These are phyloP conservation scores for Phlyctochytrium arcticum DNA, from an alignment of 192 early-diverging fungal species.

Conservation along the genomic window DNA sequence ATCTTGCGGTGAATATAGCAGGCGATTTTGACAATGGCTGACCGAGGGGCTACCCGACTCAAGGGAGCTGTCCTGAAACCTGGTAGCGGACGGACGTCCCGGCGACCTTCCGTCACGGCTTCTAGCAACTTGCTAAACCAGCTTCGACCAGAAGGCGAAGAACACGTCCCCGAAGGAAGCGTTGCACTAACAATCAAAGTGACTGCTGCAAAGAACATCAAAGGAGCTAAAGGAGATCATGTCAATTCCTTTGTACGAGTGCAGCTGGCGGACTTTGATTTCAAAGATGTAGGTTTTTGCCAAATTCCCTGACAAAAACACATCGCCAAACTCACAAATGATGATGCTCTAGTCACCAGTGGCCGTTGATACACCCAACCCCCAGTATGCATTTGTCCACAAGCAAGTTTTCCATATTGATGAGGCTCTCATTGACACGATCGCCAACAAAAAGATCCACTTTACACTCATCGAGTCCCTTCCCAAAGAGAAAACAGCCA, in stretches of 20 bases:
- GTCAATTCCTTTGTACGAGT: slow-evolving; percentile 50
- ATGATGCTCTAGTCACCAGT: slow-evolving; percentile 37
- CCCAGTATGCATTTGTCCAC: slow-evolving; percentile 45
- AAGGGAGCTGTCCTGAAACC: not conserved
- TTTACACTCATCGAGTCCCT: slow-evolving; percentile 54
- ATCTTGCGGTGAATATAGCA: no score
- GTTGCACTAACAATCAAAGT: slow-evolving; percentile 33
- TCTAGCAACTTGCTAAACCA: not conserved
- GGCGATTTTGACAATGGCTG: not conserved
- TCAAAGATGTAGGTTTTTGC: slow-evolving; percentile 7
- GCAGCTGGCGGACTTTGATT: slow-evolving; percentile 59
- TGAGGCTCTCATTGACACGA: slow-evolving; percentile 53
- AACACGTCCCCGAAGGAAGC: not conserved
- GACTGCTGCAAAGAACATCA: slow-evolving; percentile 36
- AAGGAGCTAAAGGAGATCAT: slow-evolving; percentile 50
- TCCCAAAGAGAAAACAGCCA: slow-evolving; percentile 59
- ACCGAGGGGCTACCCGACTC: not conserved
- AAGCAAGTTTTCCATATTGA: slow-evolving; percentile 50
- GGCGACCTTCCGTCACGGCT: not conserved
- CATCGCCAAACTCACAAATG: not conserved
- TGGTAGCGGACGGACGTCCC: not conserved
- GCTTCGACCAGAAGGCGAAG: not conserved
- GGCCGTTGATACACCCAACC: slow-evolving; percentile 40
- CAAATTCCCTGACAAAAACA: no score
- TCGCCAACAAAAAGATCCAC: slow-evolving; percentile 48